These are phyloP conservation scores for Zymoseptoria pseudotritici DNA, from an alignment of 2,329 filamentous ascomycete genomes.

Conservation along the genomic window DNA sequence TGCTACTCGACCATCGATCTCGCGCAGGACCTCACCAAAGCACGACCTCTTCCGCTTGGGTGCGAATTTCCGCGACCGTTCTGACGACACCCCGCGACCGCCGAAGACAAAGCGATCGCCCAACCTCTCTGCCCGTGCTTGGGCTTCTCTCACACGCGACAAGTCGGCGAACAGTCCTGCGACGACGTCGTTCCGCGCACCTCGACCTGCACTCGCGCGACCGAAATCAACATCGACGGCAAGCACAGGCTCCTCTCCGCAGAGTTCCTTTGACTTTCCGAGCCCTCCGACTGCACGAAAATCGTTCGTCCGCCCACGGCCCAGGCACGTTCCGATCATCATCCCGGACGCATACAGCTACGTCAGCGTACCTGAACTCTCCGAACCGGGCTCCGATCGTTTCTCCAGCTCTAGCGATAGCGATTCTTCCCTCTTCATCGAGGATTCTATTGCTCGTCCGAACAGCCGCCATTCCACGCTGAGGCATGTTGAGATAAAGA, in stretches of 20 bases:
- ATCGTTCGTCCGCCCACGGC: conserved; percentile 16
- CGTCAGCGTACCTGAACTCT: conserved; percentile 6
- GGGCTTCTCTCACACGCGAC: conserved; percentile 12
- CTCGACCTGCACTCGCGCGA: conserved; percentile 3
- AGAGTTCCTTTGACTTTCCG: conserved; percentile 16
- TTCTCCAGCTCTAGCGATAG: conserved; percentile 6
- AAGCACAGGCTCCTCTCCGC: conserved; percentile 11
- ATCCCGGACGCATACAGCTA: conserved; percentile 32
- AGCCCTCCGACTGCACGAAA: conserved; percentile 5
- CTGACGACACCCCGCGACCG: background rate
- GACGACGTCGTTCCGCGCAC: background rate
- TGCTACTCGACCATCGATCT: background rate
- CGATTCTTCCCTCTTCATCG: conserved; percentile 8
- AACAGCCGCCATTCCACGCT: conserved; percentile 15
- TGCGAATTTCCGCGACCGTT: background rate
- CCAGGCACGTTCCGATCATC: conserved; percentile 40
- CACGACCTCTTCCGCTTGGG: background rate
- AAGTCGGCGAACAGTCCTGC: background rate
- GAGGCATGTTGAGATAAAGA: conserved; percentile 45
- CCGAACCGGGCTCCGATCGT: conserved; percentile 10
- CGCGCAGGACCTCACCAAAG: background rate
- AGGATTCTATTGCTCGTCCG: conserved; percentile 4
- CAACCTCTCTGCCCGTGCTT: conserved; percentile 13
- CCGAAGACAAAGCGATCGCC: conserved; percentile 7
- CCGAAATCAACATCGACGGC: conserved; percentile 7